Conservation (phyloP, 2,329 filamentous ascomycete species). For the Lachnellula arida region DNA sequence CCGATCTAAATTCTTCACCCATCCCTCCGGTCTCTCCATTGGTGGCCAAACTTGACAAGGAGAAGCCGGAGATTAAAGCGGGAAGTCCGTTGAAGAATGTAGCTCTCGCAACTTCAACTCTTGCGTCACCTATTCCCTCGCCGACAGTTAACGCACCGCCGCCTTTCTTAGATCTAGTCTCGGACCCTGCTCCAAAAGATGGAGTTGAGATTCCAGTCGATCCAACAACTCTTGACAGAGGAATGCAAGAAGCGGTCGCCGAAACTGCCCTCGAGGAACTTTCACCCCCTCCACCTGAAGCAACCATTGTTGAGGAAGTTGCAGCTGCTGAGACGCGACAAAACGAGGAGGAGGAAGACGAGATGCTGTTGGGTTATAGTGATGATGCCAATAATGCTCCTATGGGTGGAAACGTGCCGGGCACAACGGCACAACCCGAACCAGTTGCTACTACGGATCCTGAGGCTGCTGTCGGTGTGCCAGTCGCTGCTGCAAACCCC, state of each 20-base stretch:
- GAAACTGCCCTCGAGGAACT: slow-evolving; percentile 11
- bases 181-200: background rate
- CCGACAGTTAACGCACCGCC: slow-evolving; percentile 5
- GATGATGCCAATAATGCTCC: slow-evolving; percentile 17
- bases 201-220: slow-evolving; percentile 2
- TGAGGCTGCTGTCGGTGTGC: background rate
- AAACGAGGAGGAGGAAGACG: slow-evolving; percentile 25
- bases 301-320: slow-evolving; percentile 10
- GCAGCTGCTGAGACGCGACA: slow-evolving; percentile 9
- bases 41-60: slow-evolving; percentile 9
- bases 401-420: slow-evolving; percentile 1
- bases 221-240: slow-evolving; percentile 8
- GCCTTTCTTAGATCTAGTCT: slow-evolving; percentile 1
- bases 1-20: slow-evolving; percentile 11
- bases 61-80: slow-evolving; percentile 18
- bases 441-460: background rate
- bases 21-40: slow-evolving; percentile 9
- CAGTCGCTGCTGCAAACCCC: background rate
- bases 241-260: slow-evolving; percentile 15
- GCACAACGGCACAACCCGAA: background rate
- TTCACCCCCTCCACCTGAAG: slow-evolving; percentile 19
- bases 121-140: slow-evolving; percentile 24
- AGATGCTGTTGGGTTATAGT: slow-evolving; percentile 21
- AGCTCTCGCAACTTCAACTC: slow-evolving; percentile 24
- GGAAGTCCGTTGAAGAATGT: slow-evolving; percentile 30